phyloP scores from a whole-genome alignment of 2,329 filamentous ascomycete genomes.

The Aspergillus floridensis region DNA sequence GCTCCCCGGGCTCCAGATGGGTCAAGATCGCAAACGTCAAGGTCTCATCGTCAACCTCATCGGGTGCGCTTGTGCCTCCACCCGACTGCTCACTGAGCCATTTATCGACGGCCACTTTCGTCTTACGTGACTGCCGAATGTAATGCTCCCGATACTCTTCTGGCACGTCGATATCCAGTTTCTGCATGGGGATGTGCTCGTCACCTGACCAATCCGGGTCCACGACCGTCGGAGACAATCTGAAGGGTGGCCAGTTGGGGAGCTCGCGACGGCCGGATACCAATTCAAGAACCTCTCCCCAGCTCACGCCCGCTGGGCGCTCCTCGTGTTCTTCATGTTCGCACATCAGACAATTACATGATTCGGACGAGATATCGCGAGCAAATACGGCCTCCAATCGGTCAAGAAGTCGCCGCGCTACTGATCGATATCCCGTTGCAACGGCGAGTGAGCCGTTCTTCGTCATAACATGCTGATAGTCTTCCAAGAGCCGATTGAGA shows the following conservation, averaged over 20 bases:
- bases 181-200: slow-evolving; percentile 61
- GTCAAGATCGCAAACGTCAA: slow-evolving; percentile 91
- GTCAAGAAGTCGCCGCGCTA: slow-evolving; percentile 86
- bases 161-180: slow-evolving; percentile 89
- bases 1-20: slow-evolving; percentile 71
- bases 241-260: slow-evolving; percentile 85
- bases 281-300: slow-evolving; percentile 92
- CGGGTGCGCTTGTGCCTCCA: slow-evolving; percentile 69
- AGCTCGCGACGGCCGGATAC: slow-evolving; percentile 85
- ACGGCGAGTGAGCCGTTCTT: slow-evolving; percentile 90
- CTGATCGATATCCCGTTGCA: slow-evolving; percentile 89
- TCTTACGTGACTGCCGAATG: slow-evolving; percentile 86
- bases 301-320: slow-evolving; percentile 67
- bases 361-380: slow-evolving; percentile 80
- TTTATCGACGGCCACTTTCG: slow-evolving; percentile 82
- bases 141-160: slow-evolving; percentile 93
- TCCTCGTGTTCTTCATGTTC: slow-evolving; percentile 60
- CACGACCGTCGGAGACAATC: slow-evolving; percentile 59
- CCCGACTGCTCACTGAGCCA: slow-evolving; percentile 84
- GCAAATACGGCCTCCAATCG: slow-evolving; percentile 92
- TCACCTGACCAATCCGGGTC: slow-evolving; percentile 56
- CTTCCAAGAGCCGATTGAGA: slow-evolving; percentile 77
- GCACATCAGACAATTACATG: slow-evolving; percentile 86
- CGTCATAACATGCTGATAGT: slow-evolving; percentile 76
- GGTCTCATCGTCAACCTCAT: slow-evolving; percentile 92